phyloP scores from a whole-genome alignment of 78 protist species.

The Dictyostelium purpureum region DNA sequence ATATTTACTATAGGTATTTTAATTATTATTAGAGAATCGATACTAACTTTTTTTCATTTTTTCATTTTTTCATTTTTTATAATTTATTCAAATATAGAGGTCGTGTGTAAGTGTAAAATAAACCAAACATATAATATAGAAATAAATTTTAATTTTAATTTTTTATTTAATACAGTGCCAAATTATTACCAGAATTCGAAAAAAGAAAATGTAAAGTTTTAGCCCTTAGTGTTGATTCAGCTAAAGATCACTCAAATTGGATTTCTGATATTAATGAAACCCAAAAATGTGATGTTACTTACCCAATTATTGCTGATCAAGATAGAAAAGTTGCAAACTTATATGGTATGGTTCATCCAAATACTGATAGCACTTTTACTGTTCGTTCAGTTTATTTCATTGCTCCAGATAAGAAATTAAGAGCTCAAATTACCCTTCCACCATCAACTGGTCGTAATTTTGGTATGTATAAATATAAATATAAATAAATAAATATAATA shows the following conservation, averaged over 20 bases:
- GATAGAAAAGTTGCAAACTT: conserved; percentile 77
- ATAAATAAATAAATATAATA: not conserved
- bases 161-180: conserved; percentile 36
- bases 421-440: conserved; percentile 87
- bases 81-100: not conserved
- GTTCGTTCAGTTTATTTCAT: conserved; percentile 85
- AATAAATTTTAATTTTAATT: not conserved
- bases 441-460: conserved; percentile 76
- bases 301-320: conserved; percentile 88
- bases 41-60: not conserved
- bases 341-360: conserved; percentile 89
- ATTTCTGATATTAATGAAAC: conserved; percentile 84
- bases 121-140: not conserved
- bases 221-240: conserved; percentile 79
- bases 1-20: conserved; percentile 17
- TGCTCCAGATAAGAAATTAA: conserved; percentile 74
- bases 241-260: conserved; percentile 84
- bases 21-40: not conserved
- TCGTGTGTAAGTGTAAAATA: too few relatives aligned
- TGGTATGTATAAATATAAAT: not conserved
- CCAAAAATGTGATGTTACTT: conserved; percentile 48
- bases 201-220: conserved; percentile 82
- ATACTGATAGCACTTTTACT: conserved; percentile 23
- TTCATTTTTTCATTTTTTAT: not conserved
- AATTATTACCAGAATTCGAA: conserved; percentile 71